These are phyloP conservation scores for Solanum neorickii DNA, from an alignment of 257 asterid genomes.

Conservation along the genomic window DNA sequence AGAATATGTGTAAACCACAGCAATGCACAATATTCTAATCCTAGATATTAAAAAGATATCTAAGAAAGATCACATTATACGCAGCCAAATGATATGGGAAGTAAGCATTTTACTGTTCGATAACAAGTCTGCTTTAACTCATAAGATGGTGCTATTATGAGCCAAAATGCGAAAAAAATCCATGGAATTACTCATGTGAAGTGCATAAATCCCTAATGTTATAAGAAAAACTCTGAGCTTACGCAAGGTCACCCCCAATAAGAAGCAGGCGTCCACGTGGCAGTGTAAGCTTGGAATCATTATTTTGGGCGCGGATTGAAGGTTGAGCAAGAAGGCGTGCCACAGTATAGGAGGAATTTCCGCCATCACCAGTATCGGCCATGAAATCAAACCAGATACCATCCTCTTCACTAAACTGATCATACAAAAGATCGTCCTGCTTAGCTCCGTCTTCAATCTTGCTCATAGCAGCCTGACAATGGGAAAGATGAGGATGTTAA, in stretches of 20 bases:
- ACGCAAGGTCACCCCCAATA: conserved; percentile 87
- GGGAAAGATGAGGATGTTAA: not conserved
- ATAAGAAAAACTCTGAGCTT: conserved; percentile 21
- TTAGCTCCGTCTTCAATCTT: conserved; percentile 45
- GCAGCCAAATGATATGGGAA: not conserved
- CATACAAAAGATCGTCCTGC: conserved; percentile 57
- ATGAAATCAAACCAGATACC: conserved; percentile 79
- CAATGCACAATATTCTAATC: not conserved
- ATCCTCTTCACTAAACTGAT: conserved; percentile 52
- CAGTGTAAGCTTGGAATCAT: conserved; percentile 31
- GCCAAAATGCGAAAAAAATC: not conserved
- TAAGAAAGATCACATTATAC: not conserved
- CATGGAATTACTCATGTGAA: not conserved
- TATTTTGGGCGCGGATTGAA: conserved; percentile 31
- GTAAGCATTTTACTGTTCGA: not conserved
- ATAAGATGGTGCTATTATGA: not conserved
- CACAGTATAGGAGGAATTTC: conserved; percentile 68
- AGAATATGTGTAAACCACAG: not conserved
- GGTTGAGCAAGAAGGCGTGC: conserved; percentile 80
- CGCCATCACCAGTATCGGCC: conserved; percentile 89
- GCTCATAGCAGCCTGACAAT: conserved; percentile 67
- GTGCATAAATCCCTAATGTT: not conserved
- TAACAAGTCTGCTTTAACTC: not conserved
- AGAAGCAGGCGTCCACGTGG: conserved; percentile 69
- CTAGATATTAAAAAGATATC: not conserved